Evolutionary conservation across 441 rosid genomes (phyloP).

Genomic region (Heliophila coronopifolia): DNA sequence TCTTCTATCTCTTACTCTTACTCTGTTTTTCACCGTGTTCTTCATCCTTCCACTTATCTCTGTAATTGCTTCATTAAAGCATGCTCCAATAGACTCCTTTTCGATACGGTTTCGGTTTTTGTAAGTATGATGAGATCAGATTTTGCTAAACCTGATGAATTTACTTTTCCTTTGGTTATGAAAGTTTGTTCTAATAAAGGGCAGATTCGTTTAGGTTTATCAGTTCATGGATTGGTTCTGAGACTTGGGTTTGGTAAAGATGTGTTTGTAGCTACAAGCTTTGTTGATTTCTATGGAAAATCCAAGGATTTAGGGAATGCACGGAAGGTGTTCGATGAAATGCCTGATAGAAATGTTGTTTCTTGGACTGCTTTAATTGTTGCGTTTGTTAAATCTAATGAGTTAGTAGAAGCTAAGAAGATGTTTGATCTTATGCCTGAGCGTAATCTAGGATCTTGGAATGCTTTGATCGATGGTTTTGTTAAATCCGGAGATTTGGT

Average conservation of each 20-base stretch:
- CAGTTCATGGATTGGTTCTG: slow-evolving; percentile 50
- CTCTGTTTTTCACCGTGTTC: slow-evolving; percentile 40
- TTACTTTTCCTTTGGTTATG: slow-evolving; percentile 45
- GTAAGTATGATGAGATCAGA: slow-evolving; percentile 46
- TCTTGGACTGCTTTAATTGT: slow-evolving; percentile 71
- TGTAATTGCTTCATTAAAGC: slow-evolving; percentile 52
- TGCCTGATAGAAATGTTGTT: slow-evolving; percentile 47
- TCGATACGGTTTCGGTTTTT: slow-evolving; percentile 40
- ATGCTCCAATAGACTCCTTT: slow-evolving; percentile 32
- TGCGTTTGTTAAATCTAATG: slow-evolving; percentile 43
- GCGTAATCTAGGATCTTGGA: slow-evolving; percentile 55
- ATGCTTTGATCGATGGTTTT: slow-evolving; percentile 49
- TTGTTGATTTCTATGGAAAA: slow-evolving; percentile 62
- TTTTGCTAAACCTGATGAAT: slow-evolving; percentile 38
- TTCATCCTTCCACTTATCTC: slow-evolving; percentile 41
- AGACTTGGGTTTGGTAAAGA: slow-evolving; percentile 37
- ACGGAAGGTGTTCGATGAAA: slow-evolving; percentile 54
- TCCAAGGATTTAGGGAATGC: slow-evolving; percentile 41
- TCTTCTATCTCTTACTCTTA: slow-evolving; percentile 36
- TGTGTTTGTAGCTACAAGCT: slow-evolving; percentile 51
- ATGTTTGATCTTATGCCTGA: slow-evolving; percentile 52
- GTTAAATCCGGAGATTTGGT: slow-evolving; percentile 50
- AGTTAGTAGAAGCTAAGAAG: slow-evolving; percentile 42
- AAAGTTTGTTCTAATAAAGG: slow-evolving; percentile 44
- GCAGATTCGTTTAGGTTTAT: slow-evolving; percentile 35